These are phyloP conservation scores for Saksenaea vasiformis DNA, from an alignment of 371 early-diverging fungal genomes.

Conservation along the genomic window DNA sequence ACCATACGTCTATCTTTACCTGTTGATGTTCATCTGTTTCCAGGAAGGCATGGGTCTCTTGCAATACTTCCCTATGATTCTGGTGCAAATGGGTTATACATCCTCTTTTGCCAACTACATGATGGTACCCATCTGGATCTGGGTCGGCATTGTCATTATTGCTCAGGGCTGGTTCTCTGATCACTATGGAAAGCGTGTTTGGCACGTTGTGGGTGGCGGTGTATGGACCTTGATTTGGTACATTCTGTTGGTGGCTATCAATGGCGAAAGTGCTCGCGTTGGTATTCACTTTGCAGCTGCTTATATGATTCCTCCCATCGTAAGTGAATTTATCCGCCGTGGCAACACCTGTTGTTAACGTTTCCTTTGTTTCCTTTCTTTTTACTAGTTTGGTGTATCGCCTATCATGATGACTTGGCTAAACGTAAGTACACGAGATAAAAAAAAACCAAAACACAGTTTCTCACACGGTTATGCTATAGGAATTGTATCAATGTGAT, in stretches of 20 bases:
- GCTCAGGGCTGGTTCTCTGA: conserved; percentile 46
- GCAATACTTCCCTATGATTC: conserved; percentile 43
- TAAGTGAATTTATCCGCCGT: not conserved
- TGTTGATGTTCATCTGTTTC: conserved; percentile 41
- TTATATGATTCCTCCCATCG: conserved; percentile 34
- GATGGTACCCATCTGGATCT: conserved; percentile 46
- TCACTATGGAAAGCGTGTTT: conserved; percentile 32
- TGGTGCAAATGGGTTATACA: conserved; percentile 30
- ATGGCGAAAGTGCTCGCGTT: conserved; percentile 33
- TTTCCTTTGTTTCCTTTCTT: not conserved
- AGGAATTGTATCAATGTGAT: conserved; percentile 33
- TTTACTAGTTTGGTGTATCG: conserved; percentile 23
- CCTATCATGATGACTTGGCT: conserved; percentile 48
- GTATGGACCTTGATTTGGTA: conserved; percentile 43
- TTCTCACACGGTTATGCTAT: not conserved
- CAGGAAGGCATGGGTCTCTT: conserved; percentile 51
- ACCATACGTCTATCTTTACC: conserved; percentile 40
- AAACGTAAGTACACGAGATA: conserved; percentile 28
- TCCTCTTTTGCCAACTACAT: conserved; percentile 45
- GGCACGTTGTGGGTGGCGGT: conserved; percentile 41
- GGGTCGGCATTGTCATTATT: conserved; percentile 43
- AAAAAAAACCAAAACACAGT: not conserved
- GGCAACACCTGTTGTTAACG: not conserved
- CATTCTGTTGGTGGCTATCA: conserved; percentile 59
- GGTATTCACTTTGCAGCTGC: conserved; percentile 34